phyloP scores from a whole-genome alignment of 2,329 filamentous ascomycete genomes.

The Coleophoma cylindrospora region DNA sequence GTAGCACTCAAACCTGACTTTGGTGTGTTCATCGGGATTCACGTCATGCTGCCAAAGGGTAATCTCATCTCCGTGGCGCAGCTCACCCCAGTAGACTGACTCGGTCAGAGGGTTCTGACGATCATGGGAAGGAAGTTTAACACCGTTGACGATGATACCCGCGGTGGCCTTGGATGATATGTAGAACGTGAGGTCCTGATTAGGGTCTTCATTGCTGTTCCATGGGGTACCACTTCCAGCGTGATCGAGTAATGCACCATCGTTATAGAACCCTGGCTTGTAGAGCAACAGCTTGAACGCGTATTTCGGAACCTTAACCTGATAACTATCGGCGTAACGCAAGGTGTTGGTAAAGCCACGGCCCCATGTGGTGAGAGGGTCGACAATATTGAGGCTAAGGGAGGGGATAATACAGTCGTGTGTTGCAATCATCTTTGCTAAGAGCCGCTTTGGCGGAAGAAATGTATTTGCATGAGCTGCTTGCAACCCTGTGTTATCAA shows the following conservation, averaged over 20 bases:
- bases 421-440: constrained; percentile 64
- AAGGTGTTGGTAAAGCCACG: constrained; percentile 64
- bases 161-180: constrained; percentile 75
- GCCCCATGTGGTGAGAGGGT: constrained; percentile 72
- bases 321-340: constrained; percentile 55
- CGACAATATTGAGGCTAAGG: constrained; percentile 60
- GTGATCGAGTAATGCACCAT: constrained; percentile 42
- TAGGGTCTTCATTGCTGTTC: constrained; percentile 5
- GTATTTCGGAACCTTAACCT: constrained; percentile 74
- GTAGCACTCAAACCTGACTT: constrained; percentile 24
- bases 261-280: constrained; percentile 61
- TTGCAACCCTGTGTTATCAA: background rate
- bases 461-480: constrained; percentile 17
- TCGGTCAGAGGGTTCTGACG: constrained; percentile 45
- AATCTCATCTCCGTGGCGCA: constrained; percentile 75
- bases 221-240: constrained; percentile 4
- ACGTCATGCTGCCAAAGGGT: constrained; percentile 58
- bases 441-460: constrained; percentile 32
- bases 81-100: constrained; percentile 55
- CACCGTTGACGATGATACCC: constrained; percentile 73
- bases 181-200: constrained; percentile 51
- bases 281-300: constrained; percentile 76
- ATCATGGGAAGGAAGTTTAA: constrained; percentile 54
- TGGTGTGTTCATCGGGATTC: constrained; percentile 22
- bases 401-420: constrained; percentile 59